Evolutionary conservation across 176 grass and related monocot genomes (phyloP), one percentile per base, ranked within the genome.

Genomic region (Melocanna baccifera): DNA sequence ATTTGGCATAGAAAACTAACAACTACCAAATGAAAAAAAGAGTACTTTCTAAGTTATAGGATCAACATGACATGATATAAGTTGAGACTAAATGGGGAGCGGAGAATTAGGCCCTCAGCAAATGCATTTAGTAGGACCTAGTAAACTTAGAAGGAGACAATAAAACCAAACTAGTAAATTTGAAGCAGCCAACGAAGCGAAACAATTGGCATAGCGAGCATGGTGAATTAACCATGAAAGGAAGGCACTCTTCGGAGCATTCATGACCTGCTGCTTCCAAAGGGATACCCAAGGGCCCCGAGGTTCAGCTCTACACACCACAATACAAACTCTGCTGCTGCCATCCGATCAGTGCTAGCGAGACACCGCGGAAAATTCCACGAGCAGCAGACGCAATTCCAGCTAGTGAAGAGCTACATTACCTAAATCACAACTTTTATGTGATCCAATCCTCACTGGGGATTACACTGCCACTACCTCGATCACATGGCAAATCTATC

Each of bases 341-440:
- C 34, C 29, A 62, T 25, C 66, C 39, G 47, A 77, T 70, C 13
- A 66, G 45, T 39, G 30, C 23, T n/a, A 82, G 42, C 16, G 20
- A 71, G 48, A n/a, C 5, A 23, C 15, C 57, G 58, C 0, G 10
- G 26, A 39, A 37, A 81, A 72, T 30, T 72, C 7, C 15, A 9
- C 0, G 3, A 40, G 78, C 12, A 36, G 25, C 6, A 42, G 10
- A 59, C 30, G 22, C 37, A 77, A 28, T 72, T 56, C 62, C 6
- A 62, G 73, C 57, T 67, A 58, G 11, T 73, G 40, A 83, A 29
- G 79, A 90, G 72, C 84, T 81, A 68, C 84, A 87, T 83, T 90
- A 79, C 67, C 73, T 23, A 32, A 83, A 67, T 52, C n/a, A 41
- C 29, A 3, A 47, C n/a, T 19, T 70, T 75, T 59, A 0, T 3